phyloP scores from a whole-genome alignment of 345 rosid species.

The Microthlaspi erraticum region DNA sequence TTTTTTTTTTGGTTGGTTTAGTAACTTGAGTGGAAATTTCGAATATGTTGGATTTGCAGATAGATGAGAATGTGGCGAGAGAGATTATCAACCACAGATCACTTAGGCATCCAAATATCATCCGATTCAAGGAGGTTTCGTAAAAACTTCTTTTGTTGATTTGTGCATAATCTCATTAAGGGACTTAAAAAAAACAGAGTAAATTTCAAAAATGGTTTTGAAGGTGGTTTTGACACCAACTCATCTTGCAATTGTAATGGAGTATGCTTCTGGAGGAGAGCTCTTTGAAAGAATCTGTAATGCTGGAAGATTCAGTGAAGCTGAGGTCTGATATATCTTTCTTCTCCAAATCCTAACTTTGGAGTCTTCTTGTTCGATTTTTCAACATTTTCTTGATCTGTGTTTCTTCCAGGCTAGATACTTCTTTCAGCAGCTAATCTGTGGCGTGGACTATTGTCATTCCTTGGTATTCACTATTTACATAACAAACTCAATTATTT shows the following conservation, averaged over 20 bases:
- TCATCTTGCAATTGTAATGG: constrained; percentile 91
- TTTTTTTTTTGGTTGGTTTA: background rate
- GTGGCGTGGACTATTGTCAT: constrained; percentile 85
- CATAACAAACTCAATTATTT: constrained; percentile 1
- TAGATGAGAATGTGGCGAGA: constrained; percentile 93
- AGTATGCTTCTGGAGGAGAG: constrained; percentile 94
- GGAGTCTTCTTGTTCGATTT: constrained; percentile 5
- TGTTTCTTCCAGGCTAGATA: constrained; percentile 69
- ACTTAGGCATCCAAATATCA: constrained; percentile 87
- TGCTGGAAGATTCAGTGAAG: constrained; percentile 96
- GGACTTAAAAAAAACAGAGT: background rate
- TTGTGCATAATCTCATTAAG: background rate
- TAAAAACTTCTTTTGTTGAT: constrained; percentile 11
- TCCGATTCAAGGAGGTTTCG: constrained; percentile 80
- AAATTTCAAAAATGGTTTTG: background rate
- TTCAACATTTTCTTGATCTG: constrained; percentile 5
- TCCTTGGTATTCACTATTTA: constrained; percentile 61
- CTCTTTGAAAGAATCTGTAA: constrained; percentile 85
- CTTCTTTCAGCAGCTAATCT: constrained; percentile 92
- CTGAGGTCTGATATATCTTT: constrained; percentile 57
- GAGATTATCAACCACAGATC: constrained; percentile 97
- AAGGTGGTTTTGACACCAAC: constrained; percentile 86
- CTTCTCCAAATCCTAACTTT: constrained; percentile 8
- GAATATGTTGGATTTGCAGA: constrained; percentile 44
- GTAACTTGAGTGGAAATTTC: no score